These are phyloP conservation scores for Neofusicoccum laricinum DNA, from an alignment of 2,329 filamentous ascomycete genomes.

Conservation along the genomic window DNA sequence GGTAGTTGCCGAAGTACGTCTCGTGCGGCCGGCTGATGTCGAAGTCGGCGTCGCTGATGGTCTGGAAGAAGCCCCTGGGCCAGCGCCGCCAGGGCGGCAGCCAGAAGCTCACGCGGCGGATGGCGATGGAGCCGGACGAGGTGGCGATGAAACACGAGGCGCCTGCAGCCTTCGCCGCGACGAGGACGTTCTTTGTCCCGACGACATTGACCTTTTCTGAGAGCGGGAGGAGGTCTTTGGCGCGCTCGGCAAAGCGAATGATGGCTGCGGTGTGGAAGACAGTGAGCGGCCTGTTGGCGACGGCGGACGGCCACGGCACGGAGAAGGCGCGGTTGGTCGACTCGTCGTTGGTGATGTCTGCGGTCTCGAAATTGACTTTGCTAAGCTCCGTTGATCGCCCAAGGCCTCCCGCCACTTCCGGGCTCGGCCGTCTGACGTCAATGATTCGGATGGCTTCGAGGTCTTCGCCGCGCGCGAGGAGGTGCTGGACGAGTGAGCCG, in stretches of 20 bases:
- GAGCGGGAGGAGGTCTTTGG: slow-evolving; percentile 44
- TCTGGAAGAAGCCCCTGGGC: slow-evolving; percentile 44
- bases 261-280: slow-evolving; percentile 58
- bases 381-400: slow-evolving; percentile 37
- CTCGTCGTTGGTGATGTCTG: slow-evolving; percentile 50
- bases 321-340: slow-evolving; percentile 48
- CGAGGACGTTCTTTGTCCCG: slow-evolving; percentile 50
- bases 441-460: slow-evolving; percentile 53
- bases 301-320: slow-evolving; percentile 44
- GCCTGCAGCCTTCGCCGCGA: slow-evolving; percentile 45
- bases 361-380: slow-evolving; percentile 44
- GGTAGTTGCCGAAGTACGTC: slow-evolving; percentile 49
- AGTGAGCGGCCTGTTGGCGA: slow-evolving; percentile 48
- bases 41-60: slow-evolving; percentile 36
- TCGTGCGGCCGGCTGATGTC: slow-evolving; percentile 40
- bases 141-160: slow-evolving; percentile 54
- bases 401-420: slow-evolving; percentile 38
- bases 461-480: slow-evolving; percentile 52
- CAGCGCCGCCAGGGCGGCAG: slow-evolving; percentile 44
- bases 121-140: slow-evolving; percentile 49
- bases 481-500: slow-evolving; percentile 53
- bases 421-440: slow-evolving; percentile 43
- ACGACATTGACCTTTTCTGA: slow-evolving; percentile 50
- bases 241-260: slow-evolving; percentile 52
- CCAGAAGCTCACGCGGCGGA: slow-evolving; percentile 42